Conservation (phyloP, 768 basidiomycete species). For the Tulasnella sp. region DNA sequence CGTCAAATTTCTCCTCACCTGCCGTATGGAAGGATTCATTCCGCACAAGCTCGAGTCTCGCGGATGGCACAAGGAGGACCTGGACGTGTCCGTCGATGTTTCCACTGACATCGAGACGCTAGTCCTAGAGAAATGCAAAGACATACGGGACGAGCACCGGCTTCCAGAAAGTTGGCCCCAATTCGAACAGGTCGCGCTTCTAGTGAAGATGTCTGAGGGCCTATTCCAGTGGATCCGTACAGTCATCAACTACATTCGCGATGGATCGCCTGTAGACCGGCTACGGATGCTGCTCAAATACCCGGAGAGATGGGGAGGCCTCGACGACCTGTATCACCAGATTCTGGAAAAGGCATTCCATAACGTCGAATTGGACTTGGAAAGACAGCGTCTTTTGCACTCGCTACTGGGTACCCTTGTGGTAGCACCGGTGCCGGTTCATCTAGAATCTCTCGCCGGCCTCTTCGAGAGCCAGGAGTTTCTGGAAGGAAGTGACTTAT, state of each 20-base stretch:
- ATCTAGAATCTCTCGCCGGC: not conserved
- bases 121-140: not conserved
- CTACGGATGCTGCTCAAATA: not conserved
- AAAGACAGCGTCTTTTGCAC: not conserved
- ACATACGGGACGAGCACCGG: not conserved
- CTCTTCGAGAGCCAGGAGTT: not conserved
- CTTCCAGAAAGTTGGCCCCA: not conserved
- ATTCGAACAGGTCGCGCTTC: not conserved
- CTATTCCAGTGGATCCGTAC: not conserved
- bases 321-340: not conserved
- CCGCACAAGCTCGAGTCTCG: not conserved
- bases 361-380: not conserved
- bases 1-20: not conserved
- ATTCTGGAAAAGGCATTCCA: not conserved
- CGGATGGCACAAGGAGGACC: not conserved
- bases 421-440: not conserved
- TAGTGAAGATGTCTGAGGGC: not conserved
- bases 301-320: not conserved
- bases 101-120: not conserved
- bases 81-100: not conserved
- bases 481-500: not conserved
- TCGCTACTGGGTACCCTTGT: not conserved
- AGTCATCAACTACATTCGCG: not conserved
- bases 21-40: not conserved
- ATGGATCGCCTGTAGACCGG: not conserved